phyloP scores from a whole-genome alignment of 2,329 filamentous ascomycete species.

The Chalaropsis thielavioides region DNA sequence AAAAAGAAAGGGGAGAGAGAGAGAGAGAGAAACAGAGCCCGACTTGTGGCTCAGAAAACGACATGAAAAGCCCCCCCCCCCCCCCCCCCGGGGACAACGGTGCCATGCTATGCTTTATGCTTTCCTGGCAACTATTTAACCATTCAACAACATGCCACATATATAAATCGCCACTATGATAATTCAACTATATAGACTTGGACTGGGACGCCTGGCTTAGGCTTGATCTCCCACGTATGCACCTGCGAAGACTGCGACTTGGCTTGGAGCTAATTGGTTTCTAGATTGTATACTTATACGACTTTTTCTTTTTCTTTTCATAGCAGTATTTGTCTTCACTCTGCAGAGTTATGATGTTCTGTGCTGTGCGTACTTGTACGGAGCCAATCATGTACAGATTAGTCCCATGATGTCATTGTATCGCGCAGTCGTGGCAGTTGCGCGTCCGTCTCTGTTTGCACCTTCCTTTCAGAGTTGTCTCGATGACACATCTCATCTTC shows the following conservation, averaged over 20 bases:
- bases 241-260: background rate
- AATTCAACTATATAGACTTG: slow-evolving; percentile 1
- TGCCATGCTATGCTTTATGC: background rate
- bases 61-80: too few relatives aligned
- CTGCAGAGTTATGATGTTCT: too few relatives aligned
- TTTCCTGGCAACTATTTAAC: background rate
- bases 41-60: background rate
- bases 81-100: too few relatives aligned
- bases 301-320: background rate
- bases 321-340: background rate
- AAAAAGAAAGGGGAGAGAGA: background rate
- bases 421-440: background rate
- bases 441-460: background rate
- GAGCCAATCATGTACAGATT: background rate
- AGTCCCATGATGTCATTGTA: background rate
- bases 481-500: background rate
- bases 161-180: background rate
- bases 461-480: background rate
- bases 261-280: background rate
- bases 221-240: background rate
- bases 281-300: background rate
- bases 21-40: background rate
- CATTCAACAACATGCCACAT: slow-evolving; percentile 3
- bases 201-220: background rate
- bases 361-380: too few relatives aligned